A percentile compares a stretch with the other conserved stretches of the same genome.
phyloP scores from a whole-genome alignment of 2,329 filamentous ascomycete genomes.

The Epichloe scottii region DNA sequence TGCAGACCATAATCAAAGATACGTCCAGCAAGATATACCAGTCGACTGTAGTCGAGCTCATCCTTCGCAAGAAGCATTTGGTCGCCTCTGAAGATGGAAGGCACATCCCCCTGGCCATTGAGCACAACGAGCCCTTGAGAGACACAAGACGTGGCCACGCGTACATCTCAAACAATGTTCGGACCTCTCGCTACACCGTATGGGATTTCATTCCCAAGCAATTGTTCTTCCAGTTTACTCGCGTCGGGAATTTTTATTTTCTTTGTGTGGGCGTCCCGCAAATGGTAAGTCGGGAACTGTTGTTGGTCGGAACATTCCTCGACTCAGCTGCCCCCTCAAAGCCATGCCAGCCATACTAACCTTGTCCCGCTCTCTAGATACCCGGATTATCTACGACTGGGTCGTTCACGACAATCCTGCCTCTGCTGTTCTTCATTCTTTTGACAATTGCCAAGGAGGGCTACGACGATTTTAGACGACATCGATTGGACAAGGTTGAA shows the following conservation, averaged over 20 bases:
- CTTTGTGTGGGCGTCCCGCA: conserved; percentile 73
- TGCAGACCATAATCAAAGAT: conserved; percentile 9
- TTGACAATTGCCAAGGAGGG: conserved; percentile 79
- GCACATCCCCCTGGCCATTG: conserved; percentile 30
- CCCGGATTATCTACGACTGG: conserved; percentile 66
- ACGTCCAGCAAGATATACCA: conserved; percentile 19
- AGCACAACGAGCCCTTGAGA: conserved; percentile 27
- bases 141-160: conserved; percentile 37
- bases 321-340: not conserved
- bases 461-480: conserved; percentile 71
- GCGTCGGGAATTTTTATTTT: conserved; percentile 81
- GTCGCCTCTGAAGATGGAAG: conserved; percentile 61
- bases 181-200: conserved; percentile 70
- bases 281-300: conserved; percentile 30
- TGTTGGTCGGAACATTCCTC: too few species aligned
- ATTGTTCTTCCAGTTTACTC: conserved; percentile 73
- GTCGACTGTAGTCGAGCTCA: conserved; percentile 29
- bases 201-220: conserved; percentile 82
- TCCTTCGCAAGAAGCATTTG: conserved; percentile 54
- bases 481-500: conserved; percentile 70
- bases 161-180: conserved; percentile 52
- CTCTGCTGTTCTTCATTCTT: conserved; percentile 62
- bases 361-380: conserved; percentile 22
- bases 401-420: conserved; percentile 61
- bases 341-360: not conserved